Percentiles rank a stretch among this genome's conserved stretches.
phyloP scores from a whole-genome alignment of 2,329 filamentous ascomycete species.

The Triangularia setosa region DNA sequence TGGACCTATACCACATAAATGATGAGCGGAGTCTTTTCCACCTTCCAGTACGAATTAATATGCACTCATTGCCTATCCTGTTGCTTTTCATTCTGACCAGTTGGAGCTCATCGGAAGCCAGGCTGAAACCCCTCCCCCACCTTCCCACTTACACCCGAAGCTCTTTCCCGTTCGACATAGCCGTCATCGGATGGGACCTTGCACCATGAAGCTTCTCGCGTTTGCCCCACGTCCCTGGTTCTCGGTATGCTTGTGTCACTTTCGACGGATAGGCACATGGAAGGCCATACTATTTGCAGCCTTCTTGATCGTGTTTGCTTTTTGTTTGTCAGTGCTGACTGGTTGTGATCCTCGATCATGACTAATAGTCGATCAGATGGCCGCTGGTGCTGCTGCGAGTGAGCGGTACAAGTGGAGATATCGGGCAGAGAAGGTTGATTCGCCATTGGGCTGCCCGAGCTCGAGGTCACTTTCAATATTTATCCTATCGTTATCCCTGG shows the following conservation, averaged over 20 bases:
- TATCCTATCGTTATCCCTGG: not conserved
- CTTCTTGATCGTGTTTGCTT: not conserved
- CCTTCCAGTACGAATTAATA: not conserved
- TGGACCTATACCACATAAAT: too few species aligned
- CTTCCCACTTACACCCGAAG: not conserved
- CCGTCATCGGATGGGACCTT: not conserved
- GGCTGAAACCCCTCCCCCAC: not conserved
- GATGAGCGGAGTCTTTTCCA: not conserved
- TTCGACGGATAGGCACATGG: not conserved
- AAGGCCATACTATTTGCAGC: not conserved
- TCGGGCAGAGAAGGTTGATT: not conserved
- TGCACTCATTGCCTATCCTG: not conserved
- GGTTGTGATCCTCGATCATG: not conserved
- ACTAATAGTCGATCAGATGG: not conserved
- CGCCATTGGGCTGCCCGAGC: not conserved
- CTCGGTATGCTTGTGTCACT: not conserved
- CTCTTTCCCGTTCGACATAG: not conserved
- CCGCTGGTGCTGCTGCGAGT: not conserved
- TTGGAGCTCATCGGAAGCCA: not conserved
- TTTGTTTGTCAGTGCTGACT: not conserved
- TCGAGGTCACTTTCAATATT: not conserved
- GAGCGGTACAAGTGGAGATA: not conserved
- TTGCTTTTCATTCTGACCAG: not conserved
- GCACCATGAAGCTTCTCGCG: not conserved
- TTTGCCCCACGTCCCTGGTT: not conserved